Conservation (phyloP, 306 rosid genomes). For the Acacia confusa region DNA sequence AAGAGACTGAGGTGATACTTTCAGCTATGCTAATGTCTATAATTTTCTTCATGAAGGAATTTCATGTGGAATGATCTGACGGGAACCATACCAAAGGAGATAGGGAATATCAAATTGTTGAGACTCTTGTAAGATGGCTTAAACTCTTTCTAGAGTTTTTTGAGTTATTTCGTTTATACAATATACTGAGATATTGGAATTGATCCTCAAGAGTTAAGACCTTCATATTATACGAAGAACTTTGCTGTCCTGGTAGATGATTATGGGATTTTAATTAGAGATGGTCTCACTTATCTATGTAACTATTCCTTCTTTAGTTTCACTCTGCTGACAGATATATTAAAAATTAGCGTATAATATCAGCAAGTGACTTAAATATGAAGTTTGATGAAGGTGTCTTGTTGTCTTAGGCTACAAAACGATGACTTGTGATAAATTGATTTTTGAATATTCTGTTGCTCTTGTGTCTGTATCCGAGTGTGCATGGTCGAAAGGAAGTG, state of each 20-base stretch:
- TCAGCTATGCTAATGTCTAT: constrained; percentile 34
- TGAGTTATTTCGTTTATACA: constrained; percentile 14
- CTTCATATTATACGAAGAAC: constrained; percentile 24
- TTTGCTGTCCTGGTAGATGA: constrained; percentile 17
- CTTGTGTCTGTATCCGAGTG: not conserved
- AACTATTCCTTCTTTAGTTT: constrained; percentile 14
- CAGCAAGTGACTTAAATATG: not conserved
- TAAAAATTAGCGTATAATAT: not conserved
- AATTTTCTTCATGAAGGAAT: constrained; percentile 53
- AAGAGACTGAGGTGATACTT: constrained; percentile 7
- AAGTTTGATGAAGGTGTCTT: not conserved
- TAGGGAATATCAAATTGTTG: constrained; percentile 60
- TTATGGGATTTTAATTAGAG: constrained; percentile 18
- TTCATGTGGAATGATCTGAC: constrained; percentile 88
- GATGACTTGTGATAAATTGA: constrained; percentile 3
- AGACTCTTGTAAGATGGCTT: constrained; percentile 74
- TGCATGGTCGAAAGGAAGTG: not conserved
- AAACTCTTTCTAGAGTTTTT: not conserved
- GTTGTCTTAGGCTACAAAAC: not conserved
- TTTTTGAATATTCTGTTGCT: constrained; percentile 4
- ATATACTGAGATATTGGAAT: constrained; percentile 27
- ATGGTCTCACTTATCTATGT: not conserved
- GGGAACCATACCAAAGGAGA: constrained; percentile 79
- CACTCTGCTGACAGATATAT: constrained; percentile 11
- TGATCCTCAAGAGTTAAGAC: constrained; percentile 18